A percentile compares a stretch with the other conserved stretches of the same genome.
phyloP scores from a whole-genome alignment of 805 yeast genomes.

The Pichia sporocuriosa region DNA sequence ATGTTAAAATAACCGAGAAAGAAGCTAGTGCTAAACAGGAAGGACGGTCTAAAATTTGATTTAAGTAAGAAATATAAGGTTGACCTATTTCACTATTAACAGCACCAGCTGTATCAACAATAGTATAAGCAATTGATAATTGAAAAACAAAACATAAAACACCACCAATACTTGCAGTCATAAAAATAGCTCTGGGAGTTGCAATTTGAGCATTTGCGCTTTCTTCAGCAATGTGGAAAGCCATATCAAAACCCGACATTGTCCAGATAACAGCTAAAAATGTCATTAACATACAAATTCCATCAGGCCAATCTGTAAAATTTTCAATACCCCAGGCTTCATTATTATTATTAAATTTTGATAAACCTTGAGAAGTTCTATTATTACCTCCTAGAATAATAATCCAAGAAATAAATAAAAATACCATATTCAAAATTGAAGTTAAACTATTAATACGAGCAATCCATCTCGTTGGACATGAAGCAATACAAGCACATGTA shows the following conservation, averaged over 20 bases:
- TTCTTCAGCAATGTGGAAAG: slow-evolving; percentile 66
- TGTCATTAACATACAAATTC: slow-evolving; percentile 48
- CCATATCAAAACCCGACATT: slow-evolving; percentile 70
- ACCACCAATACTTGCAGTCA: slow-evolving; percentile 50
- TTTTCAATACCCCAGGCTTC: slow-evolving; percentile 48
- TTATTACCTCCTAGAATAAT: slow-evolving; percentile 44
- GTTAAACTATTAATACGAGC: slow-evolving; percentile 45
- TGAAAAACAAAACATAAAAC: slow-evolving; percentile 47
- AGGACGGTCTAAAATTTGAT: slow-evolving; percentile 40
- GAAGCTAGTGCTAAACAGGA: slow-evolving; percentile 38
- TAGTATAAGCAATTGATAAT: slow-evolving; percentile 52
- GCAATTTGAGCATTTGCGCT: slow-evolving; percentile 55
- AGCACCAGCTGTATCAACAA: slow-evolving; percentile 41
- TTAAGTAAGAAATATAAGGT: slow-evolving; percentile 49
- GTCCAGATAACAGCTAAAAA: slow-evolving; percentile 58
- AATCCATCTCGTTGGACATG: slow-evolving; percentile 46
- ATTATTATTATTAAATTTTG: slow-evolving; percentile 42
- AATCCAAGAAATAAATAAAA: slow-evolving; percentile 44
- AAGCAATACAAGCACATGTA: slow-evolving; percentile 38
- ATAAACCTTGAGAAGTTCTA: slow-evolving; percentile 29
- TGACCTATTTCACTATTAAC: slow-evolving; percentile 47
- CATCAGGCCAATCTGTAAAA: slow-evolving; percentile 54
- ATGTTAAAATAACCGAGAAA: slow-evolving; percentile 36
- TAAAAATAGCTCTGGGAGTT: slow-evolving; percentile 60
- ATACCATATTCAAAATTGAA: slow-evolving; percentile 39